Evolutionary conservation across 2,329 filamentous ascomycete species (phyloP), one percentile per base, ranked within the genome.

Genomic region (Talaromyces sp.): DNA sequence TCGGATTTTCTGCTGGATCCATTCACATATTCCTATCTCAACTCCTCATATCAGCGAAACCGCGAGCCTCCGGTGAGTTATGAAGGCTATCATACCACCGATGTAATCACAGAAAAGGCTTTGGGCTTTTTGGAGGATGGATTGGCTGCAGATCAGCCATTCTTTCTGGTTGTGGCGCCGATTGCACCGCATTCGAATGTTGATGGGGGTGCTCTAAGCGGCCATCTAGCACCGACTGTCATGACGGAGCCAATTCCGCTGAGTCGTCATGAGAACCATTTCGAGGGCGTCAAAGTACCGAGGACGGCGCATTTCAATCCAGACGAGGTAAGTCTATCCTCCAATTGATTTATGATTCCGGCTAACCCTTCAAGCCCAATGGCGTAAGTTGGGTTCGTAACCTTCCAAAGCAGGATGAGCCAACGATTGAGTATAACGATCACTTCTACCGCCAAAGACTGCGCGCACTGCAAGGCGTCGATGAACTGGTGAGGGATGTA

Each of bases 281-380:
- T 92, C 72, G 73, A 81, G 2, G 82, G 85, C 31, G 83, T 80
- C 0, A 83, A 80, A 25, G 83, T 91, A 0, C 89, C 89, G 0
- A 80, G 89, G 8, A 87, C 83, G 0, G 77, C 80, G 0, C 86
- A 87, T 72, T 92, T 91, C 75, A 92, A 92, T 69, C 88, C 89
- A 0, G 81, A 86, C 2, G 76, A 79, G 67, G 84, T 85, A 73
- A 31, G 62, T 53, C 2, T 13, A 19, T 17, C 17, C 0, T 1
- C 13, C 13, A 3, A 31, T 22, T 17, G n/a, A 64, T 13, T 27
- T 7, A 31, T 25, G 29, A 25, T 19, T 45, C 19, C 5, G 22
- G 29, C 53, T 63, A 60, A 63, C 22, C 38, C 3, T 58, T 10
- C 13, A 3, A 78, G 71, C 75, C 79, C 8, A 80, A 77, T 53